Base-by-base conservation (phyloP, 75 land plant genomes). In the Cunninghamia lanceolata region DNA sequence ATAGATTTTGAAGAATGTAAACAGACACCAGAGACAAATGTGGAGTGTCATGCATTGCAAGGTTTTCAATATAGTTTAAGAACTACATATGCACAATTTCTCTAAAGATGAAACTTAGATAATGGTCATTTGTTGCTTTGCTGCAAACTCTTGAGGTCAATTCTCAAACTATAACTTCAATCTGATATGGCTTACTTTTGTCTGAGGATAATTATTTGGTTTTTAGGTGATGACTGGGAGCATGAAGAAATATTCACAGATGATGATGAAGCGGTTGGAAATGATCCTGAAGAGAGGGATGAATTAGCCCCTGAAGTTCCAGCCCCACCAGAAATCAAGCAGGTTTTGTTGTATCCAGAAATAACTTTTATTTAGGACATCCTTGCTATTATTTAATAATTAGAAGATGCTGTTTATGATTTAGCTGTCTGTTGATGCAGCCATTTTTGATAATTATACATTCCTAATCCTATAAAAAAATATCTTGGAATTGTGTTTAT, bases 201-300 rank as follows among this genome's bases (percentile, higher is more conserved):
- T 52, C 78, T 75, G 42, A 30, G 13, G 52, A 35, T 85, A 28
- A 28, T 36, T 25, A 77, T 75, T 25, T 35, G 36, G 34, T 83
- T 70, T 85, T 9, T 87, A 98, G 99, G 99, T 86, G 99, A 98
- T 93, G 99, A 98, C 86, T 98, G 99, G 99, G 99, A 98, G 91
- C 99, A 98, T 91, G 99, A 97, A 90, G 99, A 98, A 80, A 96
- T 93, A 39, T 98, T 98, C 71, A 97, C 99, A 25, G 99, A 98
- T 93, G 99, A 98, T 88, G 99, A 98, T 94, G 99, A 98, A 88
- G 95, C 96, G 45, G 95, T 95, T 83, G 96, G 93, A 73, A 94
- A 93, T 93, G 96, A 98, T 88, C 94, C 96, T 59, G 97, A 95
- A 84, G 99, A 98, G 86, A 85, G 99, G 40, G 98, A 95, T 73